A percentile compares a stretch with the other conserved stretches of the same genome.
These are phyloP conservation scores for Amanita exitialis DNA, from an alignment of 768 basidiomycete genomes.

Conservation along the genomic window DNA sequence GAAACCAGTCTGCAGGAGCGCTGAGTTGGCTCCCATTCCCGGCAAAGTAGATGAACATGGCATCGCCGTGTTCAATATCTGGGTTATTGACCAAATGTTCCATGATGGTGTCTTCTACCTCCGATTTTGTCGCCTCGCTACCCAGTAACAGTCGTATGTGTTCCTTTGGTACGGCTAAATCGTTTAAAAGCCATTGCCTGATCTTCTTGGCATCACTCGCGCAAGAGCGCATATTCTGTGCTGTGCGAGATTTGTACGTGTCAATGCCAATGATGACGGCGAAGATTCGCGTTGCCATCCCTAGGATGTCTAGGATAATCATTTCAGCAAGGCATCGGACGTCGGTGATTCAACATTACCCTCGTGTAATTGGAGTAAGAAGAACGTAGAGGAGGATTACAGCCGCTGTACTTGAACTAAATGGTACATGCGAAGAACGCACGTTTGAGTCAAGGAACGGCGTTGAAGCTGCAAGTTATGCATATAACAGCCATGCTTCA, in stretches of 20 bases:
- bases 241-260: constrained; percentile 50
- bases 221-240: constrained; percentile 61
- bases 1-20: constrained; percentile 55
- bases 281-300: constrained; percentile 35
- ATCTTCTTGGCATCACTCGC: constrained; percentile 54
- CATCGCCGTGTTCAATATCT: constrained; percentile 48
- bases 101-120: constrained; percentile 53
- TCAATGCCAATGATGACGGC: constrained; percentile 64
- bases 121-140: constrained; percentile 47
- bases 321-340: neutral
- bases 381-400: neutral
- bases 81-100: constrained; percentile 55
- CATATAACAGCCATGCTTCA: neutral
- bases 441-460: neutral
- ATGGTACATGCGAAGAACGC: neutral
- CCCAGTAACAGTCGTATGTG: constrained; percentile 51
- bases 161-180: constrained; percentile 45
- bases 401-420: neutral
- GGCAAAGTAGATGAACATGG: constrained; percentile 61
- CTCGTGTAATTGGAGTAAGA: neutral
- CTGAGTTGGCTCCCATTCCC: constrained; percentile 57
- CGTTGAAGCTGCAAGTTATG: neutral
- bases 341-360: neutral
- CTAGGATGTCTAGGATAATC: neutral
- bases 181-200: constrained; percentile 44